phyloP scores from a whole-genome alignment of 2,329 filamentous ascomycete genomes.

The Stagonosporopsis cucurbitacearum region DNA sequence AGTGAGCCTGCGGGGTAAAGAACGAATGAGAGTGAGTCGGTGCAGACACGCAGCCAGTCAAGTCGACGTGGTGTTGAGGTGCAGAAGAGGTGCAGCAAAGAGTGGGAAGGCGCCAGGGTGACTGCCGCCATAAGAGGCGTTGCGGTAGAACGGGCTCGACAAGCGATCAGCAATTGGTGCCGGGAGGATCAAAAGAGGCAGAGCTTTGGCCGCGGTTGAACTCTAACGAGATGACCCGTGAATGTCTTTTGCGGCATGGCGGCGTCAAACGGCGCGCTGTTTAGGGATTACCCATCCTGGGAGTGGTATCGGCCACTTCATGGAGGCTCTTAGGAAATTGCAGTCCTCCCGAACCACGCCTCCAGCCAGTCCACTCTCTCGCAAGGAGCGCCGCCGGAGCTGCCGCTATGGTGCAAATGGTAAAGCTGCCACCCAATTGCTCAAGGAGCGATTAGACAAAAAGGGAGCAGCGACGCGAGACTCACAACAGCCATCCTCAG shows the following conservation, averaged over 20 bases:
- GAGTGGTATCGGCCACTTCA: slow-evolving; percentile 28
- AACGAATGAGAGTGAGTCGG: slow-evolving; percentile 34
- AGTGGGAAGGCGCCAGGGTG: slow-evolving; percentile 27
- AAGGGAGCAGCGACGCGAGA: slow-evolving; percentile 20
- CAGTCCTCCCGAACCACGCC: slow-evolving; percentile 27
- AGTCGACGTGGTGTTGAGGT: slow-evolving; percentile 30
- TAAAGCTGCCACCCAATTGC: slow-evolving; percentile 21
- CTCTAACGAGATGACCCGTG: slow-evolving; percentile 24
- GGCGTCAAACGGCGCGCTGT: slow-evolving; percentile 36
- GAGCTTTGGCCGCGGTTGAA: slow-evolving; percentile 30
- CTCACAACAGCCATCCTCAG: slow-evolving; percentile 12
- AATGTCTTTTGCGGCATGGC: slow-evolving; percentile 23
- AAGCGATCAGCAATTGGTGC: slow-evolving; percentile 35
- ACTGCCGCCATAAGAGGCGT: slow-evolving; percentile 31
- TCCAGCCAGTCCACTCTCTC: slow-evolving; percentile 23
- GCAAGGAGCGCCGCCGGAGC: slow-evolving; percentile 8
- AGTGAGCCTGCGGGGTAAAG: slow-evolving; percentile 20
- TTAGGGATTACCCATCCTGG: slow-evolving; percentile 29
- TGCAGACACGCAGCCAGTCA: slow-evolving; percentile 32
- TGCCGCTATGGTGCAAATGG: slow-evolving; percentile 22
- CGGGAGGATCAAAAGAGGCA: slow-evolving; percentile 26
- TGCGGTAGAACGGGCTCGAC: slow-evolving; percentile 26
- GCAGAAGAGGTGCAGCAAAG: slow-evolving; percentile 36
- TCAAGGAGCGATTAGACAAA: slow-evolving; percentile 23
- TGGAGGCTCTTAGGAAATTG: slow-evolving; percentile 37